Percentiles rank a stretch among this genome's conserved stretches.
Conservation (phyloP, 1,284 basidiomycete species). For the Schizophyllum commune region DNA sequence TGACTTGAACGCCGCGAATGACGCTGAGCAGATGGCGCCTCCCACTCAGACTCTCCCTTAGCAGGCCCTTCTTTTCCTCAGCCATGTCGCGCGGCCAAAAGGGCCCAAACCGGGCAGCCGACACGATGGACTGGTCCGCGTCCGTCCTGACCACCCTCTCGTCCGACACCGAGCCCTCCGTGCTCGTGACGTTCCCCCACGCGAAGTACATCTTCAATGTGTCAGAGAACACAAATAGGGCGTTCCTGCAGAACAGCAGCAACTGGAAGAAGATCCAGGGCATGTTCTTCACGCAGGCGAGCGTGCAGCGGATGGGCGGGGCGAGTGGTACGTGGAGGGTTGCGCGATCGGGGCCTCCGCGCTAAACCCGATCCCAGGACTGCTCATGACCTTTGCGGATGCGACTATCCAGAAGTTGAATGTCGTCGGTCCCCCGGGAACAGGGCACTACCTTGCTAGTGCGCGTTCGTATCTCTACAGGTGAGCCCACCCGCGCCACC, state of each 20-base stretch:
- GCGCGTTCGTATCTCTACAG: conserved; percentile 58
- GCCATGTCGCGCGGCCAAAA: neutral
- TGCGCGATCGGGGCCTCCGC: neutral
- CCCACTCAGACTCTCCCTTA: neutral
- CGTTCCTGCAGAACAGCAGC: conserved; percentile 60
- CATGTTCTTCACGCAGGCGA: conserved; percentile 67
- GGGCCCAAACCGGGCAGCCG: neutral
- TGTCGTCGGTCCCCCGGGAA: conserved; percentile 67
- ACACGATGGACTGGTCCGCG: conserved; percentile 50
- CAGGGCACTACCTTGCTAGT: conserved; percentile 65
- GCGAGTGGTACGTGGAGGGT: neutral
- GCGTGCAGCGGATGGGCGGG: conserved; percentile 35
- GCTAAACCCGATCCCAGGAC: conserved; percentile 34
- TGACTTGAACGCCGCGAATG: neutral
- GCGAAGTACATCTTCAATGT: conserved; percentile 84
- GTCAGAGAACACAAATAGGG: conserved; percentile 73
- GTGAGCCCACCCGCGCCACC: conserved; percentile 28
- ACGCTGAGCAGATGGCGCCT: neutral
- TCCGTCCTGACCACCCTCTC: conserved; percentile 48
- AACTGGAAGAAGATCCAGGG: conserved; percentile 60
- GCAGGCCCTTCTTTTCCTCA: neutral
- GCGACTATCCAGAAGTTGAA: conserved; percentile 48
- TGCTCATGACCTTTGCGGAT: conserved; percentile 82
- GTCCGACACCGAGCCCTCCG: conserved; percentile 72
- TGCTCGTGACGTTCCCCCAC: conserved; percentile 69